phyloP scores from a whole-genome alignment of 164 flowering plant genomes.

The Stephania japonica region DNA sequence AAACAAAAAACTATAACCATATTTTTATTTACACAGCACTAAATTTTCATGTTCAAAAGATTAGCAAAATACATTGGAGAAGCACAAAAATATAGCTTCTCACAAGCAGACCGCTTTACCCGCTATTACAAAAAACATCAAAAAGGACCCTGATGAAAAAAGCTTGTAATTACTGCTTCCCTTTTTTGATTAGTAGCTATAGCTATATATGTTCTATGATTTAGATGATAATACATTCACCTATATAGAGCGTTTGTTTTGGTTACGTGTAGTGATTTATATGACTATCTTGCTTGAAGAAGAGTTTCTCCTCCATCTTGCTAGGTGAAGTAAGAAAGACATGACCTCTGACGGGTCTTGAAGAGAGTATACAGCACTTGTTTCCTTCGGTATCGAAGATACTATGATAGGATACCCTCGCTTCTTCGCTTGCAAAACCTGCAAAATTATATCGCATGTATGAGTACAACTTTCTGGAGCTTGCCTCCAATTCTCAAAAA shows the following conservation, averaged over 20 bases:
- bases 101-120: not conserved
- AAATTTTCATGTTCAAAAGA: not conserved
- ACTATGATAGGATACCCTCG: slow-evolving; percentile 49
- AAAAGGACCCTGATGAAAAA: not conserved
- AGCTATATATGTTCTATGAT: not conserved
- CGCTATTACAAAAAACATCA: not conserved
- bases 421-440: slow-evolving; percentile 37
- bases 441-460: slow-evolving; percentile 1
- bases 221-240: not conserved
- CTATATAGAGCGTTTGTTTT: not conserved
- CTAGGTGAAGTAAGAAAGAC: slow-evolving; percentile 33
- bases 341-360: slow-evolving; percentile 48
- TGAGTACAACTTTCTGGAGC: too few relatives aligned
- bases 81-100: slow-evolving; percentile 3
- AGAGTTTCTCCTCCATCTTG: slow-evolving; percentile 31
- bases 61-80: not conserved
- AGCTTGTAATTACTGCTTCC: not conserved
- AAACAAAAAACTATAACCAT: not conserved
- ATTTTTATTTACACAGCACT: not conserved
- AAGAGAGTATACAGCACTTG: slow-evolving; percentile 49
- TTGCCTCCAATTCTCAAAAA: too few relatives aligned
- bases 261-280: not conserved
- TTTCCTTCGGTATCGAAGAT: slow-evolving; percentile 47
- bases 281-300: slow-evolving; percentile 1
- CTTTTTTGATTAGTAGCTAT: not conserved